Conservation (phyloP, 2,329 filamentous ascomycete species). For the Diaporthe aspalathi region DNA sequence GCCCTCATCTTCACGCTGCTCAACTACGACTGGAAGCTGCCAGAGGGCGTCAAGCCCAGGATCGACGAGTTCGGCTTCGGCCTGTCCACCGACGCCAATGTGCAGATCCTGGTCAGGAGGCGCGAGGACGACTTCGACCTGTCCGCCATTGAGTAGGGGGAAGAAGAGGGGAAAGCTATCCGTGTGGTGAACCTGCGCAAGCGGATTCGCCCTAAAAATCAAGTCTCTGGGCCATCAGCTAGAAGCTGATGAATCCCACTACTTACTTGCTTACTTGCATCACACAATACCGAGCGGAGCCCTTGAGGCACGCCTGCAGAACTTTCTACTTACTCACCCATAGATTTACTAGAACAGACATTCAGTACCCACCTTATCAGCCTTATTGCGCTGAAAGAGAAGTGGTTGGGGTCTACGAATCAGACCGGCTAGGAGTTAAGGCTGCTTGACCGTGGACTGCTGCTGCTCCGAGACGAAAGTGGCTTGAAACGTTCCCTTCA, state of each 20-base stretch:
- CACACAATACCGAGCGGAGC: background rate
- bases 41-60: conserved; percentile 33
- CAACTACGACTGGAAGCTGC: conserved; percentile 38
- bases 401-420: too few relatives aligned
- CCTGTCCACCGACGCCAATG: background rate
- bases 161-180: background rate
- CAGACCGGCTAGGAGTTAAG: background rate
- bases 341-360: background rate
- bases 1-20: conserved; percentile 17
- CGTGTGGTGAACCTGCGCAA: background rate
- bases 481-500: background rate
- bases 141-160: background rate
- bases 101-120: background rate
- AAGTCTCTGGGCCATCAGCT: background rate
- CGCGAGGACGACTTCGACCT: conserved; percentile 20
- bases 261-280: background rate
- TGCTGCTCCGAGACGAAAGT: background rate
- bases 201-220: background rate
- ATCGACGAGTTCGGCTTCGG: background rate
- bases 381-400: background rate
- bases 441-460: background rate
- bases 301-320: background rate
- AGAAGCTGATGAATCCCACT: background rate
- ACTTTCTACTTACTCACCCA: background rate
- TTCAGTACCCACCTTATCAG: too few relatives aligned